These are phyloP conservation scores for Tetradesmus obliquus DNA, from an alignment of 139 green algal species.

Conservation along the genomic window DNA sequence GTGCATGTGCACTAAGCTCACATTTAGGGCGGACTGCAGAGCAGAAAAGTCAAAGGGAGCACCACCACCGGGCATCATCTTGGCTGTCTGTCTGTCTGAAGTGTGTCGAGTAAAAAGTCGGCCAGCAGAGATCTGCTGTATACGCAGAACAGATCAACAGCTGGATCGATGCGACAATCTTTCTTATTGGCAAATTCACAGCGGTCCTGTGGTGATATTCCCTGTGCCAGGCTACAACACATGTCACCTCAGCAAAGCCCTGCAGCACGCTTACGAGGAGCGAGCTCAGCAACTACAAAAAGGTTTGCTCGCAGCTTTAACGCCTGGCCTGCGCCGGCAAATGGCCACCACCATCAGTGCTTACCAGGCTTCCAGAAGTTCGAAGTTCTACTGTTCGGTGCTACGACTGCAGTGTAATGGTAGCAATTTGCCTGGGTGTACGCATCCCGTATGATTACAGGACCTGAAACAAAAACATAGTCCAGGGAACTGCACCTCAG, in stretches of 20 bases:
- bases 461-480: not conserved
- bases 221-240: not conserved
- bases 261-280: not conserved
- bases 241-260: not conserved
- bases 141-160: not conserved
- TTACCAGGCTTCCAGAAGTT: not conserved
- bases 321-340: no score
- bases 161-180: not conserved
- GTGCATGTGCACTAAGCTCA: constrained; percentile 30
- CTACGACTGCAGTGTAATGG: not conserved
- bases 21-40: constrained; percentile 74
- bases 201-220: not conserved
- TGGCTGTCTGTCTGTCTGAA: not conserved
- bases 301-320: no score
- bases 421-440: not conserved
- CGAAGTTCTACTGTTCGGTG: not conserved
- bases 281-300: not conserved
- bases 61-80: constrained; percentile 55
- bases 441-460: not conserved
- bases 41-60: constrained; percentile 73
- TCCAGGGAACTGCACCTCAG: not conserved
- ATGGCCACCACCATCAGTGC: not conserved
- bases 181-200: not conserved
- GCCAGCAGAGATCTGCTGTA: not conserved
- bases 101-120: not conserved